These are phyloP conservation scores for Boletus mariae DNA, from an alignment of 1,284 basidiomycete species.

Conservation along the genomic window DNA sequence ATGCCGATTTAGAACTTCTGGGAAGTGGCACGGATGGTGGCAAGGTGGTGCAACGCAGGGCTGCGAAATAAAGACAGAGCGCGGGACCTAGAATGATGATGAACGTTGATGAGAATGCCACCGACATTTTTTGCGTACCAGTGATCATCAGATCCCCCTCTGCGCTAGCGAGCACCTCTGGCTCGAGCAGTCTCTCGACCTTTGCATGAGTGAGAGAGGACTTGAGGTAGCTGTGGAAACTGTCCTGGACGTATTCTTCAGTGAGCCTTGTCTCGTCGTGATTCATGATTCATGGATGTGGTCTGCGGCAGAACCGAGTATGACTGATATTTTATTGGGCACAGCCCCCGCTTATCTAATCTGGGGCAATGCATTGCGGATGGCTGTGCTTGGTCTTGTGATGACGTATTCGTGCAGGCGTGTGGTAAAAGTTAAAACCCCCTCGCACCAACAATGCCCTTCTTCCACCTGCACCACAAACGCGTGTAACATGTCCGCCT, in stretches of 20 bases:
- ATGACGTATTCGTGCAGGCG: slow-evolving; percentile 18
- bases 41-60: slow-evolving; percentile 52
- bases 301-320: background rate
- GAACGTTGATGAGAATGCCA: slow-evolving; percentile 20
- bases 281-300: slow-evolving; percentile 16
- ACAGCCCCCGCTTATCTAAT: slow-evolving; percentile 1
- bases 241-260: slow-evolving; percentile 65
- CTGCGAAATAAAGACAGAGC: slow-evolving; percentile 62
- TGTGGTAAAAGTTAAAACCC: slow-evolving; percentile 1
- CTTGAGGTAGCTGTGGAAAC: slow-evolving; percentile 76
- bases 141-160: slow-evolving; percentile 80
- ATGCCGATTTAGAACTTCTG: slow-evolving; percentile 35
- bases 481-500: slow-evolving; percentile 31
- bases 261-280: slow-evolving; percentile 37
- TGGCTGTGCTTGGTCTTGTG: background rate
- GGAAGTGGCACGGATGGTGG: slow-evolving; percentile 63
- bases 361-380: background rate
- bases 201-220: slow-evolving; percentile 74
- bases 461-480: background rate
- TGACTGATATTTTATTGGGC: background rate
- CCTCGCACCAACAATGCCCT: background rate
- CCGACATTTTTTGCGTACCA: slow-evolving; percentile 41
- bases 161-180: slow-evolving; percentile 66
- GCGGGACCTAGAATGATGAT: slow-evolving; percentile 46
- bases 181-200: slow-evolving; percentile 65